Evolutionary conservation across 495 filamentous ascomycete genomes (phyloP), one percentile per base, ranked within the genome.

Genomic region (Aspergillus affinis): DNA sequence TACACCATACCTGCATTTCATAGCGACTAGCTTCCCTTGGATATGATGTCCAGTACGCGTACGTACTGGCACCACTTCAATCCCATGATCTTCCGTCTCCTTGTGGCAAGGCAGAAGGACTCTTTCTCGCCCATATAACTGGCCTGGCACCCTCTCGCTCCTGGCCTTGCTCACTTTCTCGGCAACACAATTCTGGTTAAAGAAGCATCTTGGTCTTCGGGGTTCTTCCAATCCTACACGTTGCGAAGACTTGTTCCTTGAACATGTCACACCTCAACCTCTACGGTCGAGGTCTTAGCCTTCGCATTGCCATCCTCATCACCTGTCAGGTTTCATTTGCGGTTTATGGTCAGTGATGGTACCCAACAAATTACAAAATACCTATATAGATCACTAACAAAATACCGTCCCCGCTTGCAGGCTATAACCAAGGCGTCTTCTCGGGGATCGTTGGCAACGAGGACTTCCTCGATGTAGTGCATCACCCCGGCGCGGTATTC

Each of bases 341-440:
- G 45, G 65, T 80, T 29, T 80, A 76, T 58, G 76, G 70, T 74
- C 27, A 32, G 57, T 48, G 13, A 46, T 32, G 23, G 45, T 18
- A 20, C 21, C 47, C 8, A 26, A 8, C 10, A 6, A 49, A 20
- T 3, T 49, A n/a, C n/a, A n/a, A n/a, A n/a, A n/a, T n/a, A n/a
- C n/a, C 21, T 30, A 23, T 4, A 6, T n/a, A 23, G 15, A 10
- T 12, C 44, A 10, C 45, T 41, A 4, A 23, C n/a, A 0, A 20
- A 29, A 4, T 26, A 26, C 23, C 23, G 3, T 32, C 15, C 9
- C 20, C 46, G 21, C 19, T 23, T 56, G n/a, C 61, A 76, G 74
- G 81, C 20, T 85, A 84, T 58, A 82, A 85, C 51, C 82, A 85
- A 66, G 82, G 80, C 55, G 76, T 82, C 8, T 80, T 82, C 65